Percentiles rank a stretch among this genome's conserved stretches.
Evolutionary conservation across 345 rosid species (phyloP).

Genomic region (Murraya paniculata): DNA sequence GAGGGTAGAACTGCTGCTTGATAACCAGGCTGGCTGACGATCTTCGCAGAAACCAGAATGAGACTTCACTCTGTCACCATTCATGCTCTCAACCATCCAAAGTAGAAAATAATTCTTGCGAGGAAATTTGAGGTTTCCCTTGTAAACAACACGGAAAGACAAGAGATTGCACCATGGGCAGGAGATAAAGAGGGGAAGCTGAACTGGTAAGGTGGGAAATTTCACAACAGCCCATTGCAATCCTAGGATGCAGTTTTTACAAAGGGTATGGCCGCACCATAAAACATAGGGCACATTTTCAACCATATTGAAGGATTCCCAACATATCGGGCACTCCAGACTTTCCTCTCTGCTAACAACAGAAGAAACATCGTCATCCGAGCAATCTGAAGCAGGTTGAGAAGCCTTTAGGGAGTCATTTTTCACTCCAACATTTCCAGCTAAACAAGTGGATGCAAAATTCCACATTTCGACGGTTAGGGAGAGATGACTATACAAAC

Average conservation of each 20-base stretch:
- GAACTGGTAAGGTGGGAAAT: constrained; percentile 69
- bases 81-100: constrained; percentile 96
- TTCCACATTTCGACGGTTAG: constrained; percentile 49
- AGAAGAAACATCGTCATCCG: constrained; percentile 68
- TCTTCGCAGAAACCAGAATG: constrained; percentile 32
- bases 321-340: constrained; percentile 87
- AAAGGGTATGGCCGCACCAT: constrained; percentile 95
- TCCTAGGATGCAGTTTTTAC: constrained; percentile 81
- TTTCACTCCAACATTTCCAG: constrained; percentile 39
- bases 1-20: constrained; percentile 24
- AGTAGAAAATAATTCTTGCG: constrained; percentile 81
- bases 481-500: not conserved
- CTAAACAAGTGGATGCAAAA: constrained; percentile 48
- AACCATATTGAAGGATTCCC: constrained; percentile 89
- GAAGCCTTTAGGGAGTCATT: constrained; percentile 28
- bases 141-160: constrained; percentile 74
- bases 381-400: constrained; percentile 53
- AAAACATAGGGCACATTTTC: constrained; percentile 86
- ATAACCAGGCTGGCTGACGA: constrained; percentile 37
- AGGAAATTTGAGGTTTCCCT: constrained; percentile 75
- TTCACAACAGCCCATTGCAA: constrained; percentile 77
- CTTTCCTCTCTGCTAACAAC: constrained; percentile 62
- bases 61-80: constrained; percentile 60
- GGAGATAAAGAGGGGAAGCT: constrained; percentile 82
- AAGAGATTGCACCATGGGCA: constrained; percentile 92